Evolutionary conservation across 2,329 filamentous ascomycete species (phyloP).

Genomic region (Arthrinium puccinioides): DNA sequence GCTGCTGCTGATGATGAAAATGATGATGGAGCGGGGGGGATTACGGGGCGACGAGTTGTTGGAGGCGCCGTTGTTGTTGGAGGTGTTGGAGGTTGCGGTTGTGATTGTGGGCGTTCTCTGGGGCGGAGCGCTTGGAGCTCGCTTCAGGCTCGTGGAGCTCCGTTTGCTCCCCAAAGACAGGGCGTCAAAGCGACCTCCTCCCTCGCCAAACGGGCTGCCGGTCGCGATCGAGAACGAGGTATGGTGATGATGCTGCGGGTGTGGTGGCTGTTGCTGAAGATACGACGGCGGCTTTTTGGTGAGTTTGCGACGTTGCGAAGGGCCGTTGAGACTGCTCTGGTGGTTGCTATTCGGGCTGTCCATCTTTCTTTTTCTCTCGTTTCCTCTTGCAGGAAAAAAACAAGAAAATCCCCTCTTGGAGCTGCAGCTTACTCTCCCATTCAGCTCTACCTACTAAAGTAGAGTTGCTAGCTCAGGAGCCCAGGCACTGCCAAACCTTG

Average conservation of each 20-base stretch:
- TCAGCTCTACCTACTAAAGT: too few species aligned
- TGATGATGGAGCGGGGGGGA: conserved; percentile 27
- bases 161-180: conserved; percentile 49
- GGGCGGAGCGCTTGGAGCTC: conserved; percentile 53
- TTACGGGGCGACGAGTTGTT: conserved; percentile 33
- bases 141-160: conserved; percentile 56
- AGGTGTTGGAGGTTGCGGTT: conserved; percentile 35
- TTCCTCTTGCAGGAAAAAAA: too few species aligned
- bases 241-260: conserved; percentile 32
- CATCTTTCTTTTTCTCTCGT: too few species aligned
- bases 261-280: conserved; percentile 1
- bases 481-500: too few species aligned
- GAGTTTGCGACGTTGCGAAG: conserved; percentile 54
- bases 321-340: too few species aligned
- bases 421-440: too few species aligned
- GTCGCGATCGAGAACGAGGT: conserved; percentile 37
- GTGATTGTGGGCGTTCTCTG: conserved; percentile 15
- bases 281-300: conserved; percentile 46
- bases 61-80: conserved; percentile 4
- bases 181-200: conserved; percentile 41
- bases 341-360: too few species aligned
- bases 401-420: too few species aligned
- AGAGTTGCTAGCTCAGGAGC: too few species aligned
- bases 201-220: conserved; percentile 10
- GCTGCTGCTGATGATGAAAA: too few species aligned